phyloP scores from a whole-genome alignment of 1,284 basidiomycete genomes.

The Apiotrichum sp. region DNA sequence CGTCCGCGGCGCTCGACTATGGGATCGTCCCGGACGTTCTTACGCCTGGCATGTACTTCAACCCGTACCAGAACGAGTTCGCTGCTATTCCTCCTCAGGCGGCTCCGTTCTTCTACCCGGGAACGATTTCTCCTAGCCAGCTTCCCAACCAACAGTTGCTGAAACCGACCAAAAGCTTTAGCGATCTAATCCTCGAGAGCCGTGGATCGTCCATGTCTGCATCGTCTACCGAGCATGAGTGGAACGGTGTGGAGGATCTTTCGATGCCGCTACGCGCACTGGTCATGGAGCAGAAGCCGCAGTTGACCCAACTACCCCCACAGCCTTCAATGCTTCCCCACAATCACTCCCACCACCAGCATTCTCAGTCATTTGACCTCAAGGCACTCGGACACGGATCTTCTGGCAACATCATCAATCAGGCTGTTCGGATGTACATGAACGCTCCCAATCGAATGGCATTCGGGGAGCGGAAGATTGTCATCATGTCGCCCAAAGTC shows the following conservation, averaged over 20 bases:
- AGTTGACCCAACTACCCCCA: background rate
- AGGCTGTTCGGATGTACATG: slow-evolving; percentile 54
- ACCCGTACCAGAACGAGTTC: slow-evolving; percentile 3
- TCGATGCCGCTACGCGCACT: slow-evolving; percentile 21
- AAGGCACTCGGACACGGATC: background rate
- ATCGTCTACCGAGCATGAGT: slow-evolving; percentile 33
- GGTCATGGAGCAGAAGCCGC: slow-evolving; percentile 11
- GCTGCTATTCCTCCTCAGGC: background rate
- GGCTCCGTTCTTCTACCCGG: slow-evolving; percentile 12
- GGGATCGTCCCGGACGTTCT: slow-evolving; percentile 3
- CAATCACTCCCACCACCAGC: slow-evolving; percentile 2
- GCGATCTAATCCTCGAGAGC: slow-evolving; percentile 31
- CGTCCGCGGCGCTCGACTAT: slow-evolving; percentile 16
- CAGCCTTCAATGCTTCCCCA: background rate
- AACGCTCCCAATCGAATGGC: slow-evolving; percentile 76
- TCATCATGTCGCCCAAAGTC: slow-evolving; percentile 93
- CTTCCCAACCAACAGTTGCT: slow-evolving; percentile 27
- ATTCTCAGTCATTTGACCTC: slow-evolving; percentile 3
- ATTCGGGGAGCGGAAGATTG: slow-evolving; percentile 85
- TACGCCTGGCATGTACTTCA: slow-evolving; percentile 17
- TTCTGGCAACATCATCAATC: slow-evolving; percentile 8
- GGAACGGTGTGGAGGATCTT: slow-evolving; percentile 28
- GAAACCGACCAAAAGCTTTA: slow-evolving; percentile 33
- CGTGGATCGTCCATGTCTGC: slow-evolving; percentile 33
- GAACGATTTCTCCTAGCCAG: slow-evolving; percentile 36